These are phyloP conservation scores for Polygonum maritimum DNA, from an alignment of 148 eudicot species.

Conservation along the genomic window DNA sequence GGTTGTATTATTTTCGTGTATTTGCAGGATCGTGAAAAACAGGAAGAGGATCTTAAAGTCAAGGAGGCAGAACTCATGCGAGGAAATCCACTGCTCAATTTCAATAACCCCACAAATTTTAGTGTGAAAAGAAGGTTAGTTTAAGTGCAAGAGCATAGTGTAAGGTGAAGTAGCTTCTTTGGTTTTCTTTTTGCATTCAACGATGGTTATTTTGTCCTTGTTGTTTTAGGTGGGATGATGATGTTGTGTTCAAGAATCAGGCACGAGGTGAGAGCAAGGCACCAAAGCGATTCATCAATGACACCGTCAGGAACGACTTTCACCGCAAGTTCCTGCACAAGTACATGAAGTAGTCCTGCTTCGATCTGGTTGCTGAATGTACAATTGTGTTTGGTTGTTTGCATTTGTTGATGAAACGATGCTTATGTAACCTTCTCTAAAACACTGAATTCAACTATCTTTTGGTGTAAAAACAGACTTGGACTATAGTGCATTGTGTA, in stretches of 20 bases:
- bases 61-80: constrained; percentile 88
- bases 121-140: constrained; percentile 86
- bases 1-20: not conserved
- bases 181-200: not conserved
- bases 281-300: not conserved
- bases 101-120: constrained; percentile 63
- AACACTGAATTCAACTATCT: not conserved
- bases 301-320: not conserved
- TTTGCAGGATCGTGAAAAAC: constrained; percentile 57
- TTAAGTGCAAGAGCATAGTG: not conserved
- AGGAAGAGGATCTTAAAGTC: constrained; percentile 75
- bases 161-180: not conserved
- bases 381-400: not conserved
- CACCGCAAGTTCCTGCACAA: not conserved
- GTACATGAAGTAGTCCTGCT: not conserved
- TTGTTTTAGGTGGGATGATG: too few species aligned
- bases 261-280: constrained; percentile 10
- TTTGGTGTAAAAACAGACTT: not conserved
- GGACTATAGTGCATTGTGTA: not conserved
- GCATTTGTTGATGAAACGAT: not conserved
- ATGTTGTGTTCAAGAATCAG: too few species aligned
- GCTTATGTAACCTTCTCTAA: not conserved
- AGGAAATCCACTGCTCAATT: constrained; percentile 85
- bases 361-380: not conserved
- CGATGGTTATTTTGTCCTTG: not conserved